Evolutionary conservation across 1,284 basidiomycete genomes (phyloP), one percentile per base, ranked within the genome.

Genomic region (Ustilago bromivora): DNA sequence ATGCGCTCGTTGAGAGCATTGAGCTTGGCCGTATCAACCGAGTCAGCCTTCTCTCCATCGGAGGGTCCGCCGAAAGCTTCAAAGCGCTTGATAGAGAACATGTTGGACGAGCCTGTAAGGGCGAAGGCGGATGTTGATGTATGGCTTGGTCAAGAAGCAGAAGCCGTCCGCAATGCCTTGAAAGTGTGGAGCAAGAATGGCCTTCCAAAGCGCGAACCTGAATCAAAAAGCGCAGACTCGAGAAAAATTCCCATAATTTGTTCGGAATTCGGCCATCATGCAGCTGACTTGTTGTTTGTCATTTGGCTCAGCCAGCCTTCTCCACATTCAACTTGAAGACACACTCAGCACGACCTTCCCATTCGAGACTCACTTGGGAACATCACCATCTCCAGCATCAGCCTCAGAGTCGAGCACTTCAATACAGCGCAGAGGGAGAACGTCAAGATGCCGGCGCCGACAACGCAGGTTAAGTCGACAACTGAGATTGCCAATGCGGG

Each of bases 81-180:
- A 57, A 81, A 81, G 34, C 79, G 64, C 58, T 77, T 81, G 60
- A 81, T 61, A 2, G 76, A 73, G 65, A 81, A 79, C 79, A 81
- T 81, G 13, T 40, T 36, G 52, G 3, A 13, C 19, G 7, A 32
- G 49, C 28, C 15, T 32, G 23, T n/a, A 12, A 12, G 10, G 10
- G n/a, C 23, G 3, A 2, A 46, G 43, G n/a, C 43, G 19, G 43
- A 46, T 6, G 23, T 51, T 13, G 28, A 51, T 23, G 49, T 31
- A 13, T 51, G 28, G 10, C 9, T 17, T 17, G 38, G 56, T 47
- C 12, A 23, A 40, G 51, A 40, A 28, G 57, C 10, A 28, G n/a
- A 34, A 10, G 36, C 43, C 28, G 40, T 2, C 31, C 12, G 13
- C 38, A 46, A 32, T 13, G 35, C n/a, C 13, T 7, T 32, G 46